Evolutionary conservation across 1,139 yeast species (phyloP).

Genomic region (Suhomyces bokatorum): DNA sequence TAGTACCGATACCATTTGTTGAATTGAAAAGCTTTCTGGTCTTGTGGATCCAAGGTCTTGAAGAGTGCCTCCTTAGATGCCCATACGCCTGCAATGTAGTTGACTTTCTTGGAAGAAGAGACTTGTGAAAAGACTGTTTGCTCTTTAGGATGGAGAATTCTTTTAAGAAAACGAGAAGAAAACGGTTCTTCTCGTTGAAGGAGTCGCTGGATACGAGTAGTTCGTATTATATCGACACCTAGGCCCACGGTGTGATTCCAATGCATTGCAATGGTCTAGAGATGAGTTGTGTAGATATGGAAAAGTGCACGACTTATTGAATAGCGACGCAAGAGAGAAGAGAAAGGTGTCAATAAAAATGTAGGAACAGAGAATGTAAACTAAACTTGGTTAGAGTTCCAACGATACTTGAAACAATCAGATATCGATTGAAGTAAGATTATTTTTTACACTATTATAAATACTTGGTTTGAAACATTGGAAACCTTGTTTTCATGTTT

Average conservation of each 20-base stretch:
- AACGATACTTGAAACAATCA: no score
- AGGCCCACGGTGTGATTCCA: constrained; percentile 36
- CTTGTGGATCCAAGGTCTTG: constrained; percentile 53
- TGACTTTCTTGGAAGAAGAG: constrained; percentile 27
- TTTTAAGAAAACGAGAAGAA: constrained; percentile 42
- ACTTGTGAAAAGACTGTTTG: constrained; percentile 9
- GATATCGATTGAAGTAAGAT: not conserved
- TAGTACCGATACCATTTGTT: constrained; percentile 59
- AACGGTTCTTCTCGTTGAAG: constrained; percentile 29
- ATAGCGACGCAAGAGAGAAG: no score
- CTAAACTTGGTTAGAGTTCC: no score
- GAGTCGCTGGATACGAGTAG: constrained; percentile 50
- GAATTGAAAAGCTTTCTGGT: constrained; percentile 57
- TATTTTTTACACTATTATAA: no score
- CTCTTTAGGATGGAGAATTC: constrained; percentile 51
- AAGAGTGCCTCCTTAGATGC: constrained; percentile 75
- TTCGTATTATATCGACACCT: constrained; percentile 62
- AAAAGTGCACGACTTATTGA: not conserved
- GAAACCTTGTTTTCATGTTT: no score
- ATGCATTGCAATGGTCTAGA: not conserved
- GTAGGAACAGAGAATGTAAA: not conserved
- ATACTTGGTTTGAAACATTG: no score
- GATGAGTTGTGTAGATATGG: not conserved
- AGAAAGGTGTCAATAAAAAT: no score
- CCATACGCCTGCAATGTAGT: constrained; percentile 62